Base-by-base conservation (phyloP, 805 yeast species). In the Cyberlindnera maclurae region DNA sequence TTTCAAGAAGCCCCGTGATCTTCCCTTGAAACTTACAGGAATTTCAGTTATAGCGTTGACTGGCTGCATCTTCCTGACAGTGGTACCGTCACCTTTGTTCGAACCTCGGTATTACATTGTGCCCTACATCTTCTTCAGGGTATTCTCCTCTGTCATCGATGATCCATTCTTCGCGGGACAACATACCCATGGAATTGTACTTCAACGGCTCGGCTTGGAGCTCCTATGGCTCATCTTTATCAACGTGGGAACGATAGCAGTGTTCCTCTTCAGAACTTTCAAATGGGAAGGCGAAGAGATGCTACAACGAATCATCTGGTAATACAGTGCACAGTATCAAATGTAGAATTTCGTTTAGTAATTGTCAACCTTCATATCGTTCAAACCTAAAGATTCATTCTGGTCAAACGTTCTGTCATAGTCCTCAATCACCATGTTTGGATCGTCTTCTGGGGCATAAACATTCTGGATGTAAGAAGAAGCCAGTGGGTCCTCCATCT, bases 381-480 rank as follows among this genome's bases (percentile, higher is more conserved):
- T 69, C 56, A 93, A 68, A 16, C 99, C 99, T 47, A 93, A 72
- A 31, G 82, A 90, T 57, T 93, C 98, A 58, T 93, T 88, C 62
- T 89, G 94, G 54, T 86, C 82, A 30, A 70, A 67, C 3, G 95
- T 80, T 69, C 99, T 83, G 50, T 87, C 95, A 51, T 77, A 86
- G 41, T 93, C 96, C 63, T 83, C 96, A 44, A 84, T 75, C 31
- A 60, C 70, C 97, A 93, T 93, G 59, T 90, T 86, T 48, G 99
- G 99, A 64, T 93, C 99, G 31, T 76, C 75, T 64, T 93, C 99
- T 20, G 99, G 99, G 27, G 99, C 99, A 57, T 89, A 93, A n/a
- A 90, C 93, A 58, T 93, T 93, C 64, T 93, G 99, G 46, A 93
- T 83, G 56, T 93, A 93, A 1, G 96, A 87, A 4, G 95, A 82